Base-by-base conservation (phyloP, 2,329 filamentous ascomycete species). In the Ophiobolus disseminans region DNA sequence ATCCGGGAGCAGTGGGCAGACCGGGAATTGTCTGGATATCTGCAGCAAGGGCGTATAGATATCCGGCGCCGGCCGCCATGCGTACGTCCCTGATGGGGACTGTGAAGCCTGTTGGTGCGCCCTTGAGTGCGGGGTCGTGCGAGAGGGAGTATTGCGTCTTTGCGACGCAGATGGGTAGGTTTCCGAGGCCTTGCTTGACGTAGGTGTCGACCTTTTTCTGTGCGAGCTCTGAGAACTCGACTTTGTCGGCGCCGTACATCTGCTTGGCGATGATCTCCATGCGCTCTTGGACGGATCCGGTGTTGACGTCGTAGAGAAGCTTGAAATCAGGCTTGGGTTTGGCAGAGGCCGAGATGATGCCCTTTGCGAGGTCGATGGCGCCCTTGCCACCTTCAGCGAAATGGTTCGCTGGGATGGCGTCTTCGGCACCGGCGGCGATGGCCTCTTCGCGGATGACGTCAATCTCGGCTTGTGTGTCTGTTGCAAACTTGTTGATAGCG, bases 1-100 rank as follows among this genome's bases (percentile, higher is more conserved):
- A 97, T 9, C 94, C 94, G 7, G 93, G 94, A 16, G 93, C 93
- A 7, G 94, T 97, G 8, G 93, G 93, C 57, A 99, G 80, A 53
- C 94, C 94, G 11, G 94, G 94, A 57, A 99, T 99, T 1, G 94
- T 99, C 80, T 97, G 94, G 60, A 99, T 97, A 69, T 99, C 94
- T 11, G 94, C 94, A 44, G 94, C 94, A 53, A 97, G 82, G 5
- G 94, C 94, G 65, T 96, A 97, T 44, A 88, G 60, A 54, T 68
- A 60, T 55, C 94, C 94, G 55, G 91, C 94, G 68, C 94, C 94
- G 50, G 92, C 92, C 21, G 94, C 94, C 82, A 99, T 86, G 55
- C 92, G 82, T 30, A 99, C 93, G 70, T 99, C 94, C 50, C 93
- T 82, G 63, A 99, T 96, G 2, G 94, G 94, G 5, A 99, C 86